Evolutionary conservation across 345 rosid species (phyloP).

Genomic region (Aurinia saxatilis): DNA sequence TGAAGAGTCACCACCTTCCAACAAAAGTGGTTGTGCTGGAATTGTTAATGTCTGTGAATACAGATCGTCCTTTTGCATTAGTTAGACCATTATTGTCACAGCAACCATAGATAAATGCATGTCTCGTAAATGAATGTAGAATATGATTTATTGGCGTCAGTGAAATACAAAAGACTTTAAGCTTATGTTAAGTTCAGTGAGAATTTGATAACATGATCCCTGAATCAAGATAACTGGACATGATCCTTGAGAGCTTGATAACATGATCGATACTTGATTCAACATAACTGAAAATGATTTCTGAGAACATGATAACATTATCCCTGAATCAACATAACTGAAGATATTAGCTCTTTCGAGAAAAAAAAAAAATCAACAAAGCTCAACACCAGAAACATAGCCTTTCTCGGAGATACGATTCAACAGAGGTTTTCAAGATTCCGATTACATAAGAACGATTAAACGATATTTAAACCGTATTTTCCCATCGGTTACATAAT

Average conservation of each 20-base stretch:
- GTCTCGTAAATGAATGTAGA: conserved; percentile 9
- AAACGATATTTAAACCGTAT: conserved; percentile 12
- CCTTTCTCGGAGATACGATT: background rate
- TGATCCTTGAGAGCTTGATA: no score
- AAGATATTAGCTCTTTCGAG: no score
- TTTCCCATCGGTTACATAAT: conserved; percentile 17
- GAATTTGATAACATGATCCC: background rate
- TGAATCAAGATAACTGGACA: background rate
- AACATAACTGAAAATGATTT: no score
- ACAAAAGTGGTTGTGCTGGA: conserved; percentile 51
- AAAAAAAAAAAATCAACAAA: no score
- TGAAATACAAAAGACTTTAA: background rate
- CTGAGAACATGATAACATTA: no score
- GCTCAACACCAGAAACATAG: background rate
- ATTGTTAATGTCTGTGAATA: conserved; percentile 56
- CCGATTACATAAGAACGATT: conserved; percentile 7
- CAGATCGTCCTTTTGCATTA: conserved; percentile 49
- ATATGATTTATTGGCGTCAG: background rate
- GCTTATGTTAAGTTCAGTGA: background rate
- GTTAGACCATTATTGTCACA: conserved; percentile 44
- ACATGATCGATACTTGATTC: no score
- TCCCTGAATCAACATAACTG: no score
- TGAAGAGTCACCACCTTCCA: conserved; percentile 35
- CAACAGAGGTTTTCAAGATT: background rate
- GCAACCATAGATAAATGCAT: background rate